These are phyloP conservation scores for Cladosporium oxysporum DNA, from an alignment of 2,329 filamentous ascomycete genomes.

Conservation along the genomic window DNA sequence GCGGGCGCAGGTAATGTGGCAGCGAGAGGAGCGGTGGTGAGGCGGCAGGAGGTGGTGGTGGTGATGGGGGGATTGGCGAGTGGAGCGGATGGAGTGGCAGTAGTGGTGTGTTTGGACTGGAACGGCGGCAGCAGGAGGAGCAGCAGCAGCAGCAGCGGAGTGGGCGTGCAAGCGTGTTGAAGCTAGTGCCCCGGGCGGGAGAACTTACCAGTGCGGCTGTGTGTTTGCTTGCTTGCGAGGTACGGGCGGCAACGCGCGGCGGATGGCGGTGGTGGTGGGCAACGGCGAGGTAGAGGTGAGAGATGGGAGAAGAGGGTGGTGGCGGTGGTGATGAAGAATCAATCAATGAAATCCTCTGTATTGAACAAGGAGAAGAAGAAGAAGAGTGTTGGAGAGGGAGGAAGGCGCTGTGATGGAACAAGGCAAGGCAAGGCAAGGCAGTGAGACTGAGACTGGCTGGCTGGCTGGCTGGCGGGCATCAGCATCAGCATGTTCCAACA, in stretches of 20 bases:
- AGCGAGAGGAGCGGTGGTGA: not conserved
- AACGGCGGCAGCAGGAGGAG: not conserved
- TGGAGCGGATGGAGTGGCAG: conserved; percentile 7
- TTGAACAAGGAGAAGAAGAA: no score
- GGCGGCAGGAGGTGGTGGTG: not conserved
- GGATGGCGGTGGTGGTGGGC: not conserved
- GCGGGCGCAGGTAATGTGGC: conserved; percentile 3
- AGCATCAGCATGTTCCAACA: conserved; percentile 11
- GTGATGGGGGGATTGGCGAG: not conserved
- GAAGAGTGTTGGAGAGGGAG: not conserved
- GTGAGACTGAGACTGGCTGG: not conserved
- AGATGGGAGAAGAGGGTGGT: not conserved
- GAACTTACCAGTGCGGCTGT: conserved; percentile 14
- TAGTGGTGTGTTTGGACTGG: conserved; percentile 17
- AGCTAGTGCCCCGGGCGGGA: conserved; percentile 10
- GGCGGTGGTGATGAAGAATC: not conserved
- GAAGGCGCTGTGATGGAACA: not conserved
- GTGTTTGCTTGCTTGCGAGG: conserved; percentile 12
- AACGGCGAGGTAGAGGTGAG: not conserved
- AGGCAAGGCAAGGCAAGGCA: not conserved
- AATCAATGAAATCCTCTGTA: not conserved
- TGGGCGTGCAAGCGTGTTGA: conserved; percentile 14
- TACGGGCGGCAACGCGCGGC: not conserved
- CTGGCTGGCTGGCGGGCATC: not conserved
- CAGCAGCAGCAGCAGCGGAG: conserved; percentile 4